Evolutionary conservation across 2,329 filamentous ascomycete species (phyloP).

Genomic region (Penicillium sp.): DNA sequence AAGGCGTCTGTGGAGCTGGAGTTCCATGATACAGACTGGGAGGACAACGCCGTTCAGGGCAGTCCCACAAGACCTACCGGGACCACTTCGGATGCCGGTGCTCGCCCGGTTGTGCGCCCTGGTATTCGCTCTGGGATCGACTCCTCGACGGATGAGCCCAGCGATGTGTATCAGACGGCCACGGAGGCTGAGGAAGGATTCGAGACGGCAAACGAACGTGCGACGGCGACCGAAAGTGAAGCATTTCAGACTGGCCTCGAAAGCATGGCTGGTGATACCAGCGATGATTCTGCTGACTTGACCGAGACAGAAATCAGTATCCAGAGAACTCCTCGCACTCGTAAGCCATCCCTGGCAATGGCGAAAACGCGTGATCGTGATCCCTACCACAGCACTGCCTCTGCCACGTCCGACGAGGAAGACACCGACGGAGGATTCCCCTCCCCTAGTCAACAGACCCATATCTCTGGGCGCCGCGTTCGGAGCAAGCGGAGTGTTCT

Average conservation of each 20-base stretch:
- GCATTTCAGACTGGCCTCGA: constrained; percentile 93
- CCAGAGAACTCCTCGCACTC: constrained; percentile 33
- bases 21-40: constrained; percentile 78
- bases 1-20: constrained; percentile 65
- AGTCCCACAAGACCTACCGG: constrained; percentile 49
- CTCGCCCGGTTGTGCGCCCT: background rate
- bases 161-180: constrained; percentile 72
- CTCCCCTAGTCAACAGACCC: constrained; percentile 59
- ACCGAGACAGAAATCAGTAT: constrained; percentile 72
- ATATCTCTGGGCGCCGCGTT: constrained; percentile 65
- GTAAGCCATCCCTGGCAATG: constrained; percentile 36
- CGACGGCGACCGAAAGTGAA: constrained; percentile 74
- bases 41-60: constrained; percentile 63
- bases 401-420: constrained; percentile 68
- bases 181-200: constrained; percentile 66
- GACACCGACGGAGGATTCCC: constrained; percentile 60
- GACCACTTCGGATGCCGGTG: constrained; percentile 23
- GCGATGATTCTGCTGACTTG: constrained; percentile 58
- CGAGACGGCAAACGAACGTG: constrained; percentile 71
- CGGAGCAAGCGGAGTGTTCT: constrained; percentile 60
- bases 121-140: constrained; percentile 16
- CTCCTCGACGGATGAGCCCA: constrained; percentile 43
- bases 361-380: constrained; percentile 51
- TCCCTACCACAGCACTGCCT: constrained; percentile 82
- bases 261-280: constrained; percentile 59